phyloP scores from a whole-genome alignment of 169 alveolate species.

The Eimeria falciformis region DNA sequence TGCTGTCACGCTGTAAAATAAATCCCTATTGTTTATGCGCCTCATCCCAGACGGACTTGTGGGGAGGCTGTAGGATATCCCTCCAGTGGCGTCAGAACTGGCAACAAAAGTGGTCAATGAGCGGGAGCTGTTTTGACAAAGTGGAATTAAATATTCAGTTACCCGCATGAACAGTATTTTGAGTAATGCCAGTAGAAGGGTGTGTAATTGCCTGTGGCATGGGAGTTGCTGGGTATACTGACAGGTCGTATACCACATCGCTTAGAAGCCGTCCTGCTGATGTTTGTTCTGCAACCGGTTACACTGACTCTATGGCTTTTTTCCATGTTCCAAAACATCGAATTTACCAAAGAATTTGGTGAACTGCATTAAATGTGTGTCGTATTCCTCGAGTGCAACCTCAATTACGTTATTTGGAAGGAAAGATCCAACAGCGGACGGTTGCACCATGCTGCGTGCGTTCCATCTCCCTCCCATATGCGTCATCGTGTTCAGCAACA shows the following conservation, averaged over 20 bases:
- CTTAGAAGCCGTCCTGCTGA: constrained; percentile 35
- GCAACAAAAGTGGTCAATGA: background rate
- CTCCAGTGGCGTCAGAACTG: constrained; percentile 54
- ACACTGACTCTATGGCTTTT: too few species aligned
- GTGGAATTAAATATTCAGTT: background rate
- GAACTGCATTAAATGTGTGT: constrained; percentile 33
- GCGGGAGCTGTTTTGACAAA: background rate
- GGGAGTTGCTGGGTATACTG: background rate
- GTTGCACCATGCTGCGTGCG: too few species aligned
- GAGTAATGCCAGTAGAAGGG: background rate
- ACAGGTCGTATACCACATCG: constrained; percentile 43
- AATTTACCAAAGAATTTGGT: constrained; percentile 30
- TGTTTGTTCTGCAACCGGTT: background rate
- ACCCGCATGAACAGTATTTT: background rate
- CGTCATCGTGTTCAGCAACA: too few species aligned
- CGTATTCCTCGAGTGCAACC: constrained; percentile 31
- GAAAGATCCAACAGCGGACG: too few species aligned
- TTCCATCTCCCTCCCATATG: too few species aligned
- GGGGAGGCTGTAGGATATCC: constrained; percentile 57
- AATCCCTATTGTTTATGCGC: background rate
- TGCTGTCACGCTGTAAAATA: constrained; percentile 8
- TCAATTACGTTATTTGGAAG: background rate
- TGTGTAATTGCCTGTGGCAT: background rate
- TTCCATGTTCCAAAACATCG: background rate
- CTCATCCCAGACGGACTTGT: constrained; percentile 23